Base-by-base conservation (phyloP, 176 grass and related monocot genomes). In the Oryza meyeriana region DNA sequence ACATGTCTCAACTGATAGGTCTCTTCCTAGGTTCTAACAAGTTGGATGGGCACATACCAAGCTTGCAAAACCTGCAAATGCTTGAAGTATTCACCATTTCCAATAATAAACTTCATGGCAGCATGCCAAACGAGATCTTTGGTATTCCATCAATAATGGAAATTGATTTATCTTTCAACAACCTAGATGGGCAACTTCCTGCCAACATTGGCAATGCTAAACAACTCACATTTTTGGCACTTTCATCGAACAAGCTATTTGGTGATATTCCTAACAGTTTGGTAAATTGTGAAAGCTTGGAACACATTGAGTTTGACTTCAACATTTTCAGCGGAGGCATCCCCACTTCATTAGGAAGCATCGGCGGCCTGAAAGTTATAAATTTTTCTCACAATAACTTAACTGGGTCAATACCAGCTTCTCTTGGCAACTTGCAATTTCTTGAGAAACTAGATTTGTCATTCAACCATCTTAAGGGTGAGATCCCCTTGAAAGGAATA, bases 181-280 rank as follows among this genome's bases (percentile, higher is more conserved):
- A 61, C 13, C 45, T 92, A 18, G 36, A 40, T 22, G 78, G 36
- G 0, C 0, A 4, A 14, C 10, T 92, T 27, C 77, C 38, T 30
- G 0, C 20, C 0, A n/a, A 71, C 8, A 31, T 85, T 35, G 77
- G 77, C 9, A 90, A 35, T 16, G 44, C 79, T 0, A 64, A 62
- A 4, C 79, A 84, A 31, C 63, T 90, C 27, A 20, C 1, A 12
- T 18, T 34, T 17, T 72, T 86, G 20, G 0, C 5, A 10, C 32
- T 90, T 17, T 82, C 77, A 24, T 50, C 42, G 1, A 90, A 86
- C 0, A 75, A 38, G 3, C n/a, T n/a, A n/a, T 57, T 14, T 18
- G 72, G 83, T 58, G 83, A 90, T 7, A 79, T 91, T 70, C 89
- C 86, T 75, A 18, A 0, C 1, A 40, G 61, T 0, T 16, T 91